Base-by-base conservation (phyloP, 2,329 filamentous ascomycete genomes). In the Pezicula carpinea region DNA sequence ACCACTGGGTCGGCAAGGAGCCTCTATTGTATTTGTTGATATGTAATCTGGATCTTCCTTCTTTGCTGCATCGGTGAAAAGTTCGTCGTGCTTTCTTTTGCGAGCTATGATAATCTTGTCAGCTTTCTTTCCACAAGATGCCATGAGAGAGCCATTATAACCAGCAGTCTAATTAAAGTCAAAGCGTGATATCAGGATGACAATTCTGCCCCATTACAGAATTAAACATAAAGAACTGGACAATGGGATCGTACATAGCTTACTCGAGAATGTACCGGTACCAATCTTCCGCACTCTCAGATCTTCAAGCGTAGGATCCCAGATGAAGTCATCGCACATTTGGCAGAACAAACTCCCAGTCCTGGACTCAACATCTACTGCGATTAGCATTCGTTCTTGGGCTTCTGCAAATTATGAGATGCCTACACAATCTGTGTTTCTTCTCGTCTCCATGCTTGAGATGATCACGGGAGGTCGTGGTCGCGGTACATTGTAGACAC, bases 1-100 rank as follows among this genome's bases (percentile, higher is more conserved):
- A 8, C 93, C 92, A 56, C 86, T 90, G 15, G 89, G 90, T 47
- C 88, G 83, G 63, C 92, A 96, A 11, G 89, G 87, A 6, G 88
- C 84, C 48, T 83, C 79, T 22, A 79, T 84, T 11, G 90, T 91
- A 62, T 96, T 95, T 50, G 76, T 76, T 34, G 82, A 78, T 53
- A 96, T 85, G 58, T 88, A 90, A 46, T 81, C 76, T 48, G 89
- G 82, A 53, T 92, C 87, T 49, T 91, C 86, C 55, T 82, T 82
- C 22, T 76, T 29, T 11, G 26, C 67, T 13, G 78, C 69, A 51
- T 85, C 82, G 26, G 73, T 73, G 59, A 85, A 80, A 23, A 85
- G 72, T 54, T 90, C 86, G 58, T 88, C 83, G 53, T 82, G 79
- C 62, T 89, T 90, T 54, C 87, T 77, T 69, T 91, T 92, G 53